Evolutionary conservation across 129 eudicot species (phyloP), one percentile per base, ranked within the genome.

Genomic region (Oenanthe sinensis): DNA sequence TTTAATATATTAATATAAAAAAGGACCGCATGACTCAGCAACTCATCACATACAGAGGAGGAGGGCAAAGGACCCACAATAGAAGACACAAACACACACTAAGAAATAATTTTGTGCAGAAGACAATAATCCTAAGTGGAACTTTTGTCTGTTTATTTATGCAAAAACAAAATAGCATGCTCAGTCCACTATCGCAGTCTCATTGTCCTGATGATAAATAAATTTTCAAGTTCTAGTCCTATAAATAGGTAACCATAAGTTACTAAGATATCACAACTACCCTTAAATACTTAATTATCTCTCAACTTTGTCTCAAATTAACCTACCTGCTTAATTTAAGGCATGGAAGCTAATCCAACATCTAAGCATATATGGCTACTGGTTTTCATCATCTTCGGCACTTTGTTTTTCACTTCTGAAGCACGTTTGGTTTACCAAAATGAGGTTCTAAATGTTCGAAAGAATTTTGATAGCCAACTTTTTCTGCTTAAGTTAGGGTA

Each of bases 101-200:
- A 42, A 75, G 8, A 75, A 0, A 47, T 48, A 24, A 37, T 48
- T 75, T 46, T 48, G 11, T 75, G 78, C 63, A 75, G 42, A 26
- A 48, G 44, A 48, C 16, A 28, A 44, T 22, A 26, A 46, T 75
- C 65, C 65, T 46, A 5, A 5, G 43, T 75, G 63, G 79, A 54
- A 75, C 44, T 28, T 75, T 75, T 75, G 79, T 75, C 79, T 50
- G 67, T 20, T 75, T 75, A 75, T 48, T 48, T 75, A 75, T 16
- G 58, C 65, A 20, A 72, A 72, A 72, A 72, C 37, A 43, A 44
- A 71, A 17, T 26, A 26, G 1, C 79, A 75, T 33, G 69, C 50
- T 75, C 46, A 48, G 30, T 48, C 76, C 76, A 72, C 76, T 72
- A 72, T 11, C 39, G 7, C 30, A 71, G 77, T 36, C 19, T 54